Evolutionary conservation across 331 rosid species (phyloP), one percentile per base, ranked within the genome.

Genomic region (Cydonia oblonga): DNA sequence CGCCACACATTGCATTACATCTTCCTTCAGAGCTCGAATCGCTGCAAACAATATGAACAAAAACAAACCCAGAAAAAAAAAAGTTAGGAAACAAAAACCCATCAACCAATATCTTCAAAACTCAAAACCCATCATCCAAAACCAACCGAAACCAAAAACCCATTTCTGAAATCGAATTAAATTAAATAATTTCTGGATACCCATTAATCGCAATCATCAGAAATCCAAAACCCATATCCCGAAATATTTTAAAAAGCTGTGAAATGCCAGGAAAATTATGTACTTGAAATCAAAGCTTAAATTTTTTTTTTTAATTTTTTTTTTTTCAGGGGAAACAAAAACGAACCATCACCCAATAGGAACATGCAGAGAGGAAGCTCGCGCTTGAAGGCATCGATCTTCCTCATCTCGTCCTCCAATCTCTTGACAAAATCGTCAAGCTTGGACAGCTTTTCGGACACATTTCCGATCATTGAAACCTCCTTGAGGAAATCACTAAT

Each of bases 301-400:
- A n/a, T n/a, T n/a, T n/a, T n/a, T n/a, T n/a, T n/a, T n/a, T n/a
- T n/a, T n/a, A n/a, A n/a, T n/a, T n/a, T n/a, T n/a, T n/a, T n/a
- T n/a, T n/a, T n/a, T n/a, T n/a, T n/a, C n/a, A n/a, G n/a, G n/a
- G n/a, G n/a, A n/a, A n/a, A n/a, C n/a, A n/a, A n/a, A n/a, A 79
- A 85, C 85, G 49, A 51, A 93, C 98, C 98, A 70, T 95, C 96
- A 52, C 80, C 87, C 75, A 95, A 74, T 53, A 95, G 88, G 66
- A 88, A 78, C 93, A 91, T 89, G 77, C 88, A 95, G 61, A 95
- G 91, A 68, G 98, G 98, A 68, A 95, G 98, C 86, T 91, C 97
- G 78, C 97, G 96, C 69, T 88, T 91, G 75, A 95, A 95, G 19
- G 96, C 97, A 24, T 95, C 87, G 91, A 95, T 95, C 91, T 95